Evolutionary conservation across 768 basidiomycete genomes (phyloP), one percentile per base, ranked within the genome.

Genomic region (Tylopilus sp.): DNA sequence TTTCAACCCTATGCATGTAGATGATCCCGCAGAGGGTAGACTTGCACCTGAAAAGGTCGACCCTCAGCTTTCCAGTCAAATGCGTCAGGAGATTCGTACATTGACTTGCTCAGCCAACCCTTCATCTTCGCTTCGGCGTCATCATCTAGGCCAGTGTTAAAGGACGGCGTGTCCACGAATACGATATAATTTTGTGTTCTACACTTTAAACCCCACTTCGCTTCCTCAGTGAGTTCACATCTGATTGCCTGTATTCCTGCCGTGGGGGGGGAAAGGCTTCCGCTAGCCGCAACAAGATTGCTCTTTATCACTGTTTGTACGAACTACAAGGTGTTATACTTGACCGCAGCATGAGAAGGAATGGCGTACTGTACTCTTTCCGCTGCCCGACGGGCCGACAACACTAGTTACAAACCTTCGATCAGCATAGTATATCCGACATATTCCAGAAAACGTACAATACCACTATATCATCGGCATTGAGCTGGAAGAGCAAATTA

Each of bases 131-230:
- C 34, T 36, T 6, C 34, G 8, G 50, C 30, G 25, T 1, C 4
- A 25, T 46, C 43, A 25, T 46, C 36, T 25, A 16, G 11, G 9
- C 17, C 48, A 4, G 45, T 33, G 21, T 25, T 30, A 21, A 64
- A 58, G 25, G 63, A 62, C 13, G 64, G 64, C 0, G 49, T 66
- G 50, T 66, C 59, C 1, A 66, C 57, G 17, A 66, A 58, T 14
- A 66, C 64, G 7, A 64, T 59, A 31, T 44, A 14, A 2, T 34
- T 54, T 24, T 47, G 38, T 4, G 0, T 7, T 11, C 17, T 8
- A 3, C 9, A 22, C 0, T 25, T 3, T n/a, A 62, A 36, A n/a
- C 10, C 13, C 3, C 0, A 1, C 30, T 22, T 51, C 4, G 16
- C 34, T 36, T 36, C 17, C 9, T 36, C n/a, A 9, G 34, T 36